Conservation (phyloP, 1,284 basidiomycete genomes). For the Leucoagaricus sp. region DNA sequence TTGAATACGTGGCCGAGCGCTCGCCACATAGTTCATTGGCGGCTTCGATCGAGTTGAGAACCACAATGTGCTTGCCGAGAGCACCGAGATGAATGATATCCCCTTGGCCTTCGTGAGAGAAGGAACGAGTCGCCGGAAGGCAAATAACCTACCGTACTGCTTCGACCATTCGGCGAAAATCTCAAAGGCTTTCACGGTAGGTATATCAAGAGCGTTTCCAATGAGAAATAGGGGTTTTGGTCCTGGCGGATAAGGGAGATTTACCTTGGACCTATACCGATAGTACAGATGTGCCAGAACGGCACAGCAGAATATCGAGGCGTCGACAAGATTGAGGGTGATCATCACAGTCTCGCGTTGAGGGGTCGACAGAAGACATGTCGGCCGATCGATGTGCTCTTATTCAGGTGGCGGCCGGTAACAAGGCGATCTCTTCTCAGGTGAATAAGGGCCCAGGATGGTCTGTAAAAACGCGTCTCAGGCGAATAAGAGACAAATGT, state of each 20-base stretch:
- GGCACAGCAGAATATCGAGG: neutral
- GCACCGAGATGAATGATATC: conserved; percentile 11
- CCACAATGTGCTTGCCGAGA: conserved; percentile 24
- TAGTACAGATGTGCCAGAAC: neutral
- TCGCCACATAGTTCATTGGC: conserved; percentile 10
- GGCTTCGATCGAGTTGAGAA: conserved; percentile 36
- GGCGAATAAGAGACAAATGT: neutral
- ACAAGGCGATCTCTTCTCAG: too few relatives aligned
- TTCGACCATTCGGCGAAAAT: conserved; percentile 5
- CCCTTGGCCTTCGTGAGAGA: neutral
- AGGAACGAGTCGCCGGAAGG: neutral
- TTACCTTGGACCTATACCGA: neutral
- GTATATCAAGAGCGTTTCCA: conserved; percentile 16
- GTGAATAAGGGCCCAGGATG: too few relatives aligned
- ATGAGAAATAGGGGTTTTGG: conserved; percentile 12
- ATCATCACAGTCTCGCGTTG: neutral
- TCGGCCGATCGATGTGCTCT: neutral
- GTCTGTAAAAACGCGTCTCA: too few relatives aligned
- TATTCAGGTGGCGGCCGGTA: too few relatives aligned
- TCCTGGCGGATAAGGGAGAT: conserved; percentile 17
- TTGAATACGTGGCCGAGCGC: conserved; percentile 5
- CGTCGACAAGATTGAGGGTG: neutral
- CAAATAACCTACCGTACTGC: neutral
- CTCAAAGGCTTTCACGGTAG: conserved; percentile 4
- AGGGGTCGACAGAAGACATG: neutral